Base-by-base conservation (phyloP, 495 filamentous ascomycete genomes). In the Aspergillus hancockii region DNA sequence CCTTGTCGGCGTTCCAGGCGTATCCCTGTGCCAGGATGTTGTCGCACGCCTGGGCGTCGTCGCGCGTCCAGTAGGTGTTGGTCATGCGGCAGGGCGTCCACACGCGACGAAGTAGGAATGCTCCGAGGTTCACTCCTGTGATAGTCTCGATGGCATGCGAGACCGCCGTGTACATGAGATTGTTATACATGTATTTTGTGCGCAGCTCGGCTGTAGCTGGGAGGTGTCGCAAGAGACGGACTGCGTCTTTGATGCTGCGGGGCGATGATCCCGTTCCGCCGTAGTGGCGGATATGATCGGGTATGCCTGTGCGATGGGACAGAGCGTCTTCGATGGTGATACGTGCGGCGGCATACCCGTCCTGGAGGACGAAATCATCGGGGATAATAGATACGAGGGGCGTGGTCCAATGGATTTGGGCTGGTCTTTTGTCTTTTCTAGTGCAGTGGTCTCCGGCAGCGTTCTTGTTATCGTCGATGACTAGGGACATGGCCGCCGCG, bases 251-350 rank as follows among this genome's bases (percentile, higher is more conserved):
- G 8, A 36, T 10, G 8, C 34, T 36, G 34, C 34, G 34, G 4
- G 34, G 8, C 34, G 57, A 72, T 36, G 34, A 14, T 36, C 34
- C 8, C 4, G 3, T 36, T 36, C 34, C 34, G 9, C 52, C 12
- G 55, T 49, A 45, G 62, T 70, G 25, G 56, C 30, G 8, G 31
- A 51, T 46, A n/a, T 55, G 45, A 60, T 81, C 74, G 60, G 80
- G 75, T 43, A 82, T 70, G 5, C 78, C 82, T 16, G 76, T 77
- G 34, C 79, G 76, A 68, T 83, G 81, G 28, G 77, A 81, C 18
- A 81, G 68, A 23, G 73, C 73, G 66, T 83, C 81, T 55, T 84
- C 79, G 46, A 84, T 64, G 12, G 78, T 84, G 18, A 77, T 62
- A 58, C 81, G 76, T 1, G 57, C 52, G 10, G 76, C 79, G 0